phyloP scores from a whole-genome alignment of 1,284 basidiomycete genomes.

The Tranzscheliella williamsii region DNA sequence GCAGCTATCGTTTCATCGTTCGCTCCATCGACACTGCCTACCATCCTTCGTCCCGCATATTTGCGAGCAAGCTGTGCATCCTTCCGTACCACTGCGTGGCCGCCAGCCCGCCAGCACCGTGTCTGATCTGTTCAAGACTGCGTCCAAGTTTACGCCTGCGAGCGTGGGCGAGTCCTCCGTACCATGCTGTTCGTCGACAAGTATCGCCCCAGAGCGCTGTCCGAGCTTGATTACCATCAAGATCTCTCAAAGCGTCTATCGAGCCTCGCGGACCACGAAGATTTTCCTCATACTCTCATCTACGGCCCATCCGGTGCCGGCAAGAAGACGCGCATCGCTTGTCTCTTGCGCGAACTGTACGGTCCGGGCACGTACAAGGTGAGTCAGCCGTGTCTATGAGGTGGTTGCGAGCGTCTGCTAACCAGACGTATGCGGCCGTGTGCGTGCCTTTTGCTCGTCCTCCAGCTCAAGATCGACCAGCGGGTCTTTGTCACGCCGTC shows the following conservation, averaged over 20 bases:
- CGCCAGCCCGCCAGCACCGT: too few species aligned
- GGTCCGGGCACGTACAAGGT: conserved; percentile 92
- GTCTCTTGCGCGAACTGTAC: conserved; percentile 82
- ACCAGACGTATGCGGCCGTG: not conserved
- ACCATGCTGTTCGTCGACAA: conserved; percentile 63
- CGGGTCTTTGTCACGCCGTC: conserved; percentile 92
- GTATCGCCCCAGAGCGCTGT: conserved; percentile 83
- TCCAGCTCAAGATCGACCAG: conserved; percentile 97
- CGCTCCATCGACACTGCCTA: too few species aligned
- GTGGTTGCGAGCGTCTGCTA: not conserved
- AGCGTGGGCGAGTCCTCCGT: too few species aligned
- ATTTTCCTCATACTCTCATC: conserved; percentile 97
- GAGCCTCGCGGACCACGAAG: conserved; percentile 68
- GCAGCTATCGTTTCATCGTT: too few species aligned
- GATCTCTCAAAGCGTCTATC: conserved; percentile 78
- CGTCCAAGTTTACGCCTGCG: too few species aligned
- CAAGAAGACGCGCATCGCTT: conserved; percentile 91
- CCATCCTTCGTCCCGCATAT: too few species aligned
- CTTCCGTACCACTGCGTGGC: too few species aligned
- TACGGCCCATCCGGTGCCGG: conserved; percentile 96
- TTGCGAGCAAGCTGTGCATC: too few species aligned
- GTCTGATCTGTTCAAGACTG: too few species aligned
- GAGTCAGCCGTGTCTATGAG: conserved; percentile 13
- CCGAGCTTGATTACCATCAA: conserved; percentile 85
- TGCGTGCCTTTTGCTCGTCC: not conserved